A percentile compares a stretch with the other conserved stretches of the same genome.
Evolutionary conservation across 345 rosid species (phyloP).

Genomic region (Camelina hispida): DNA sequence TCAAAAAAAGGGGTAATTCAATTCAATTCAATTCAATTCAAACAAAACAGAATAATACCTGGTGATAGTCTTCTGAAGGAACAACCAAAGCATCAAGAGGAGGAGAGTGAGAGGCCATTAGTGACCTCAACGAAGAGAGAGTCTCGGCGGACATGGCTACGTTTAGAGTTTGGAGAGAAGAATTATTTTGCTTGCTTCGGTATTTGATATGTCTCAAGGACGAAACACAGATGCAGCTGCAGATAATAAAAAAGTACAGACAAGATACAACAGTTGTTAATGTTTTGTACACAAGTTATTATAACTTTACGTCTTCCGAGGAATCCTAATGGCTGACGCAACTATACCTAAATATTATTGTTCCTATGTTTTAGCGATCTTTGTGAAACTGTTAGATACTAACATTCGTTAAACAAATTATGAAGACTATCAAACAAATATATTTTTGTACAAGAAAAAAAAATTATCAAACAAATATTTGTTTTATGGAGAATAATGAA

Average conservation of each 20-base stretch:
- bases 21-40: not conserved
- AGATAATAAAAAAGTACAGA: conserved; percentile 2
- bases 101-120: conserved; percentile 92
- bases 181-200: not conserved
- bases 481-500: conserved; percentile 7
- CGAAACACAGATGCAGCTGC: conserved; percentile 20
- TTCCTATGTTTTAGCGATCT: not conserved
- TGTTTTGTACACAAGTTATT: not conserved
- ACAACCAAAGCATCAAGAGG: conserved; percentile 85
- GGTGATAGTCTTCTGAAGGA: conserved; percentile 94
- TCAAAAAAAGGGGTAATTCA: not conserved
- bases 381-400: not conserved
- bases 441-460: not conserved
- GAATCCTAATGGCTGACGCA: conserved; percentile 40
- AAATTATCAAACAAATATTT: not conserved
- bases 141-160: conserved; percentile 61
- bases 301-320: conserved; percentile 2
- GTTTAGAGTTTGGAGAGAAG: conserved; percentile 7
- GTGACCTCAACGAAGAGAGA: conserved; percentile 73
- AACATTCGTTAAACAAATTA: conserved; percentile 1
- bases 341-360: not conserved
- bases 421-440: not conserved
- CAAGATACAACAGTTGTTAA: not conserved
- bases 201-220: conserved; percentile 15
- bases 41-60: conserved; percentile 50